Evolutionary conservation across 768 basidiomycete genomes (phyloP), one percentile per base, ranked within the genome.

Genomic region (Tephrocybe rancida): DNA sequence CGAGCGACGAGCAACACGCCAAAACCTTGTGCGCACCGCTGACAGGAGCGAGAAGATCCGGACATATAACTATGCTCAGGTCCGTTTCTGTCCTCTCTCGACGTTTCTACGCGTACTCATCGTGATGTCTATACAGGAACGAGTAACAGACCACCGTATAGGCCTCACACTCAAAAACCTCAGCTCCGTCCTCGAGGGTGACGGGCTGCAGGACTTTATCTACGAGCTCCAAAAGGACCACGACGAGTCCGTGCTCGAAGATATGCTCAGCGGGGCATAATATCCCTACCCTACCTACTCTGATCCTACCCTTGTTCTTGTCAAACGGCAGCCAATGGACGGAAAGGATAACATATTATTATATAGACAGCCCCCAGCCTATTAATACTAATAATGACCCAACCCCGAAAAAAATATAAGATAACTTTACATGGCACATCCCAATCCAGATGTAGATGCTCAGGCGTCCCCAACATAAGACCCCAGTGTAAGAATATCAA

Each of bases 1-100:
- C 5, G 81, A 84, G 52, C 83, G 86, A 5, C 85, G 94, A 18
- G 83, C 83, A 0, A 80, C 80, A 3, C 78, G 94, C 11, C 77
- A 84, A 29, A 86, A 74, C 56, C 85, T 98, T 41, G 87, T 98
- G 8, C 83, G 84, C 38, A 85, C 87, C 0, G 87, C 86, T 1
- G 94, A 95, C 64, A 76, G 97, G 19, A 92, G 92, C 60, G 95
- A 98, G 64, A 98, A 98, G 68, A 90, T 98, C 52, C 76, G 97
- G 56, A 98, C 97, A 3, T 98, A 98, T 70, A 98, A 97, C 63
- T 95, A 87, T 67, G 83, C 92, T 1, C 94, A 95, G 78, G 92
- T 82, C 44, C 9, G 73, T 32, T n/a, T 11, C 42, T 37, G 19
- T 41, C 30, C 44, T 37, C 19, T 41, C 32, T 37, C 24, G n/a